phyloP scores from a whole-genome alignment of 2,329 filamentous ascomycete species.

The Pseudonectria buxi region DNA sequence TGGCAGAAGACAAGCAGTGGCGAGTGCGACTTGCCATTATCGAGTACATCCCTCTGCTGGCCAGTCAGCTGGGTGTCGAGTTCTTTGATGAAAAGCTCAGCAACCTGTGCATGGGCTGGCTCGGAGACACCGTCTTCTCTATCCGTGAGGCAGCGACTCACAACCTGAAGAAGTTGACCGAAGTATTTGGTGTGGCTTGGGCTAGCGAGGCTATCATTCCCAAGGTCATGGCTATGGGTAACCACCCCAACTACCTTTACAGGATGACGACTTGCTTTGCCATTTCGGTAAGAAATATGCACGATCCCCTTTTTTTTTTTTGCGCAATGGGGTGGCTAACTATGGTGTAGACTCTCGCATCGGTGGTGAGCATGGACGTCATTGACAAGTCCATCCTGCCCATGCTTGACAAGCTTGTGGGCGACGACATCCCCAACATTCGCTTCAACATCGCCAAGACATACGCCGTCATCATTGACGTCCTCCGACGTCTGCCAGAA shows the following conservation, averaged over 20 bases:
- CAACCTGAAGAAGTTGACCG: constrained; percentile 96
- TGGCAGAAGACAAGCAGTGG: constrained; percentile 99
- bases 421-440: constrained; percentile 96
- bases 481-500: constrained; percentile 84
- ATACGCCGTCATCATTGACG: constrained; percentile 81
- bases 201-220: constrained; percentile 95
- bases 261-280: constrained; percentile 99
- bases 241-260: constrained; percentile 98
- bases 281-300: constrained; percentile 67
- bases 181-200: constrained; percentile 98
- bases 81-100: constrained; percentile 99
- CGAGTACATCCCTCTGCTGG: constrained; percentile 95
- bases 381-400: constrained; percentile 90
- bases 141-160: constrained; percentile 96
- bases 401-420: constrained; percentile 89
- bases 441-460: constrained; percentile 99
- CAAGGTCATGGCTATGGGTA: constrained; percentile 97
- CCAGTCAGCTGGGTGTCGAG: constrained; percentile 88
- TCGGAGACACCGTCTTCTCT: constrained; percentile 97
- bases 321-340: constrained; percentile 5
- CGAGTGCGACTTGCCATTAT: constrained; percentile 96
- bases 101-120: constrained; percentile 94
- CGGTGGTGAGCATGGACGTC: constrained; percentile 86
- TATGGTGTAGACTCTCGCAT: constrained; percentile 70
- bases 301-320: not conserved